These are phyloP conservation scores for Chlorociboria aeruginascens DNA, from an alignment of 495 filamentous ascomycete genomes.

Conservation along the genomic window DNA sequence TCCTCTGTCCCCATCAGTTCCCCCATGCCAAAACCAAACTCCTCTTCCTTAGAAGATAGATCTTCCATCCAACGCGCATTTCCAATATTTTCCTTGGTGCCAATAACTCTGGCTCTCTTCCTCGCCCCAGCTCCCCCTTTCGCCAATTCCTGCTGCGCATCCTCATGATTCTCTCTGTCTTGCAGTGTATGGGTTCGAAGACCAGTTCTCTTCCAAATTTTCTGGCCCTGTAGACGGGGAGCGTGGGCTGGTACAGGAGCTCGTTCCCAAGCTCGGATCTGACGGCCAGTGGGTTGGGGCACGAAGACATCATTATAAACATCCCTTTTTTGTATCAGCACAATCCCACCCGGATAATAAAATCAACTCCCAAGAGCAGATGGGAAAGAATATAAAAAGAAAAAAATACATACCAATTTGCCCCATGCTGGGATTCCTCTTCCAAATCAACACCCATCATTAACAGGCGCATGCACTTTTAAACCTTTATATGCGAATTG, in stretches of 20 bases:
- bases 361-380: too few species aligned
- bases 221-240: conserved; percentile 18
- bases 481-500: too few species aligned
- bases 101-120: conserved; percentile 10
- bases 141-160: conserved; percentile 13
- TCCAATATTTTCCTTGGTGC: conserved; percentile 16
- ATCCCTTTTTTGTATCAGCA: conserved; percentile 9
- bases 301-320: conserved; percentile 17
- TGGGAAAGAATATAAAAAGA: too few species aligned
- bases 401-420: not conserved
- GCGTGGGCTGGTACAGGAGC: conserved; percentile 17
- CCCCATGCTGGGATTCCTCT: too few species aligned
- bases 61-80: conserved; percentile 10
- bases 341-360: not conserved
- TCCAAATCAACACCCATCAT: too few species aligned
- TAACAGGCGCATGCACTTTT: too few species aligned
- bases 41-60: not conserved
- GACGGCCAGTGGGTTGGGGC: conserved; percentile 5
- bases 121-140: conserved; percentile 14
- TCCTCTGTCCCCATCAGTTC: not conserved
- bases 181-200: not conserved
- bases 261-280: conserved; percentile 18
- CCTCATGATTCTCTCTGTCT: conserved; percentile 11
- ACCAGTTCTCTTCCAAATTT: conserved; percentile 20
- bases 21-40: not conserved